Conservation (phyloP, 2,329 filamentous ascomycete genomes). For the Claviceps maximensis region DNA sequence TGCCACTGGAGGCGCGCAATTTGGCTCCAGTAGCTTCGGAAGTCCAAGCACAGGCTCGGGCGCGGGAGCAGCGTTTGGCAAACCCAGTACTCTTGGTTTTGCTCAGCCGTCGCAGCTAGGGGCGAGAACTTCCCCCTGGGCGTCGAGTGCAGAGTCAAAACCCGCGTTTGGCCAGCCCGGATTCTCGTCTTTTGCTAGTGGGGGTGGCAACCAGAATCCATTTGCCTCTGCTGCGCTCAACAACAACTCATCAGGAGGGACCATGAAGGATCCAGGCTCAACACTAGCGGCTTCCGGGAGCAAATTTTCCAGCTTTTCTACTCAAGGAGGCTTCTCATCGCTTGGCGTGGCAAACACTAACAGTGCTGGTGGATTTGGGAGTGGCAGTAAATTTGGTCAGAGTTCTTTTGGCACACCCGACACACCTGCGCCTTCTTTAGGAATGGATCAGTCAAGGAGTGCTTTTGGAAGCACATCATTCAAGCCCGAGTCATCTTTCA, state of each 20-base stretch:
- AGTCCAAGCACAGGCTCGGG: conserved; percentile 21
- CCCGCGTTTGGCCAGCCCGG: conserved; percentile 43
- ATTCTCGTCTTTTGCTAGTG: conserved; percentile 29
- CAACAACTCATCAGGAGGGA: not conserved
- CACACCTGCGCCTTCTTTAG: conserved; percentile 9
- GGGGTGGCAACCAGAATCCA: conserved; percentile 19
- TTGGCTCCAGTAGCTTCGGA: conserved; percentile 34
- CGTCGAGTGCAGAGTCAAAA: conserved; percentile 16
- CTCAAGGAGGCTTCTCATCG: conserved; percentile 41
- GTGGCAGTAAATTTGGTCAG: conserved; percentile 22
- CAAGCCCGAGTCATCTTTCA: conserved; percentile 55
- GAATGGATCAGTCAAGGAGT: conserved; percentile 18
- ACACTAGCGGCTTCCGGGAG: conserved; percentile 26
- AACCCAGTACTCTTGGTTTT: conserved; percentile 36
- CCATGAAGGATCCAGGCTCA: conserved; percentile 13
- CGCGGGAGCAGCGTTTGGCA: conserved; percentile 35
- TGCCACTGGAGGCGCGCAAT: conserved; percentile 23
- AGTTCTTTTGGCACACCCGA: conserved; percentile 19
- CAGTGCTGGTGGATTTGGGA: conserved; percentile 24
- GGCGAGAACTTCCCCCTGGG: conserved; percentile 41
- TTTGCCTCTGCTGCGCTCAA: conserved; percentile 22
- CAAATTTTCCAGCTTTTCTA: conserved; percentile 42
- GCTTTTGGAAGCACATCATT: conserved; percentile 44
- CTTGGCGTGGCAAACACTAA: conserved; percentile 25
- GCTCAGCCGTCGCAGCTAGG: conserved; percentile 38